These are phyloP conservation scores for Trypanosoma grayi DNA, from an alignment of 208 protist species.

Conservation along the genomic window DNA sequence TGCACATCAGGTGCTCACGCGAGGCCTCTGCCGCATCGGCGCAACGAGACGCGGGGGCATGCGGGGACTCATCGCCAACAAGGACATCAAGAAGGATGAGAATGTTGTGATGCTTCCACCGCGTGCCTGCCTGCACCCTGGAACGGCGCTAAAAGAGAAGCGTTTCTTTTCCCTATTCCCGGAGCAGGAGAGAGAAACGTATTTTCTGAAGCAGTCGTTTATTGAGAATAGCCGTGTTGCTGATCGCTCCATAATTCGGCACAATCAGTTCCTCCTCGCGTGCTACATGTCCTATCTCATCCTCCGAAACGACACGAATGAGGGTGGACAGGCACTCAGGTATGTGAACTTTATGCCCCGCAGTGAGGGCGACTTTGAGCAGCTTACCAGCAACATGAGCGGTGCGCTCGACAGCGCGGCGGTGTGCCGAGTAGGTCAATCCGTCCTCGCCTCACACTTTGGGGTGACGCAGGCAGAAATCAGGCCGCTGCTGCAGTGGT, in stretches of 20 bases:
- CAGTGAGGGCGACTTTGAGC: conserved; percentile 73
- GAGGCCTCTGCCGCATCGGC: conserved; percentile 61
- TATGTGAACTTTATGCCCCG: conserved; percentile 82
- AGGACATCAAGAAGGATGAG: conserved; percentile 66
- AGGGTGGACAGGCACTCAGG: conserved; percentile 38
- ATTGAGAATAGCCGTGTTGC: conserved; percentile 64
- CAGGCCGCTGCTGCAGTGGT: conserved; percentile 52
- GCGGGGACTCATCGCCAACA: conserved; percentile 74
- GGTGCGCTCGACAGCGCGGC: conserved; percentile 54
- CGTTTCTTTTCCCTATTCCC: conserved; percentile 51
- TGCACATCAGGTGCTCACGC: conserved; percentile 52
- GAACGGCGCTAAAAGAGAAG: conserved; percentile 37
- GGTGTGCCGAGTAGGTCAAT: conserved; percentile 48
- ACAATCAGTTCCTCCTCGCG: conserved; percentile 78
- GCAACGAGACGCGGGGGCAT: conserved; percentile 24
- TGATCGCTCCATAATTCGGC: conserved; percentile 60
- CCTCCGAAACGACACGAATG: conserved; percentile 29
- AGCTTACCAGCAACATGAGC: conserved; percentile 52
- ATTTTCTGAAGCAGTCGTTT: conserved; percentile 31
- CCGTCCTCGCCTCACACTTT: conserved; percentile 46
- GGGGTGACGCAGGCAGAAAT: conserved; percentile 65
- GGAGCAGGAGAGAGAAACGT: conserved; percentile 25
- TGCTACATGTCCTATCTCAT: conserved; percentile 79
- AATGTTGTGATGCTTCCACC: conserved; percentile 74
- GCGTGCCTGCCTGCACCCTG: conserved; percentile 60